These are phyloP conservation scores for Boletus reticuloceps DNA, from an alignment of 768 basidiomycete species.

Conservation along the genomic window DNA sequence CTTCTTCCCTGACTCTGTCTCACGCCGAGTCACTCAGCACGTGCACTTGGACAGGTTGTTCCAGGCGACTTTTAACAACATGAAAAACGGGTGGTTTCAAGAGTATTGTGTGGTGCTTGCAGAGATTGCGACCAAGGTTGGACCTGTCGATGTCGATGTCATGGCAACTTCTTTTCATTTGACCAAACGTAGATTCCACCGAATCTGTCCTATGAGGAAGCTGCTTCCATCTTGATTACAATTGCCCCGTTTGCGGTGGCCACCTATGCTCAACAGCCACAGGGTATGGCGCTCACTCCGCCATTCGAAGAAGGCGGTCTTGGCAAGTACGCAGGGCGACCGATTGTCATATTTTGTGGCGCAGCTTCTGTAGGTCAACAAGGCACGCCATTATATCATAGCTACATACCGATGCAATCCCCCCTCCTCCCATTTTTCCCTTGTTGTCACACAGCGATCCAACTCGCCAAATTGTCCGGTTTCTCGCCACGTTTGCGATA, in stretches of 20 bases:
- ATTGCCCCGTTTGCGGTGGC: conserved; percentile 33
- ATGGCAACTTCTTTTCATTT: neutral
- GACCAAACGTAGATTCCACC: conserved; percentile 27
- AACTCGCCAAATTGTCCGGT: conserved; percentile 31
- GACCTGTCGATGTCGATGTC: neutral
- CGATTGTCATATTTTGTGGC: conserved; percentile 37
- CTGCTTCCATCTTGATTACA: conserved; percentile 33
- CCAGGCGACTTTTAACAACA: conserved; percentile 2
- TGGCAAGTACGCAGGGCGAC: conserved; percentile 29
- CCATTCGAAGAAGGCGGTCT: conserved; percentile 29
- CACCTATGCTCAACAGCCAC: conserved; percentile 28
- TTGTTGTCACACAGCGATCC: conserved; percentile 24
- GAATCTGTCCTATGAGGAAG: conserved; percentile 36
- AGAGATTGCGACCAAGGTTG: conserved; percentile 9
- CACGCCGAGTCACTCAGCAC: neutral
- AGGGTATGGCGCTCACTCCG: conserved; percentile 26
- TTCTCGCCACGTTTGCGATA: conserved; percentile 21
- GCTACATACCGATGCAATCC: no score
- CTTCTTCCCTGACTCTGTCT: neutral
- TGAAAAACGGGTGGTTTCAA: conserved; percentile 20
- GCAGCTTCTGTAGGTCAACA: conserved; percentile 36
- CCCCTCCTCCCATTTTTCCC: no score
- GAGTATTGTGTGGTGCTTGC: conserved; percentile 20
- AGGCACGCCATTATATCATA: conserved; percentile 15
- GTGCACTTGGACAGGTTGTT: neutral